Percentiles rank a stretch among this genome's conserved stretches.
These are phyloP conservation scores for Aspergillus hancockii DNA, from an alignment of 495 filamentous ascomycete genomes.

Conservation along the genomic window DNA sequence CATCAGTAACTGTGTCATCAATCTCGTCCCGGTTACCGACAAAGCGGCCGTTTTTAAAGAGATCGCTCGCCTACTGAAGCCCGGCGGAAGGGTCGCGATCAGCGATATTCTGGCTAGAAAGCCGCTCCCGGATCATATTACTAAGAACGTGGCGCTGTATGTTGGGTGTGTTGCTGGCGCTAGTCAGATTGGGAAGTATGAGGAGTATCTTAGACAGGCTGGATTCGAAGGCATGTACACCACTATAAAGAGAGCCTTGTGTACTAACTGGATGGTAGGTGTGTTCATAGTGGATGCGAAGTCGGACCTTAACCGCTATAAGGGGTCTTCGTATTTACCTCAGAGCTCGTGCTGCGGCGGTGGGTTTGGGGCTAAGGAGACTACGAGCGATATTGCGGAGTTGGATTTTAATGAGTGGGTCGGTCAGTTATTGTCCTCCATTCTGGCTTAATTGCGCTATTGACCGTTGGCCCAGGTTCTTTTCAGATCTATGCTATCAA, in stretches of 20 bases:
- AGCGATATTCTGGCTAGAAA: conserved; percentile 63
- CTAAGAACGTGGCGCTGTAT: conserved; percentile 51
- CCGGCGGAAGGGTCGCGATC: conserved; percentile 62
- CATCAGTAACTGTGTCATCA: conserved; percentile 62
- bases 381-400: conserved; percentile 3
- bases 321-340: conserved; percentile 19
- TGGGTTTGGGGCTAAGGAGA: background rate
- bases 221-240: conserved; percentile 51
- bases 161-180: conserved; percentile 66
- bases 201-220: conserved; percentile 48
- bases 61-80: conserved; percentile 61
- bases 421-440: conserved; percentile 18
- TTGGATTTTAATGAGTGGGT: conserved; percentile 28
- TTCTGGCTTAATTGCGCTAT: background rate
- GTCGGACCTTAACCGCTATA: conserved; percentile 57
- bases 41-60: conserved; percentile 58
- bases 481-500: background rate
- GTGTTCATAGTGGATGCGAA: conserved; percentile 50
- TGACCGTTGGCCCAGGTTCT: conserved; percentile 11
- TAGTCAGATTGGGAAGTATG: conserved; percentile 54
- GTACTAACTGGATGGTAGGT: conserved; percentile 28
- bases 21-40: no score
- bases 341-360: conserved; percentile 15
- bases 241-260: background rate
- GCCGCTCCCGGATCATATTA: conserved; percentile 49